Percentiles rank a stretch among this genome's conserved stretches.
phyloP scores from a whole-genome alignment of 331 rosid genomes.

The Quercus lobata region DNA sequence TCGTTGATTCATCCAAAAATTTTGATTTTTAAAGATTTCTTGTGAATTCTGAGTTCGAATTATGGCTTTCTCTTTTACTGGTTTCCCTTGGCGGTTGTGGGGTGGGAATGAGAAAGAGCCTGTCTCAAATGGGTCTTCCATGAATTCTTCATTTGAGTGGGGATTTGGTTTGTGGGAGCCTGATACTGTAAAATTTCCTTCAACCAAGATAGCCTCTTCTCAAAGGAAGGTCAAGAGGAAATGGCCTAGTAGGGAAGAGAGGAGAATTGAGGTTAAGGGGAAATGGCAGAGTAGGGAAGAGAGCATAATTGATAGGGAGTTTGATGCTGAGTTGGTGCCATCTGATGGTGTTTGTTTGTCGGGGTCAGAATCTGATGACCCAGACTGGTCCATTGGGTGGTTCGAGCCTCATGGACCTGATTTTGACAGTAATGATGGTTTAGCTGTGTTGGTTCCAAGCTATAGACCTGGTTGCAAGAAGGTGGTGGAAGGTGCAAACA shows the following conservation, averaged over 20 bases:
- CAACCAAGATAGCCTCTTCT: conserved; percentile 46
- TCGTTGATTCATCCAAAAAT: conserved; percentile 15
- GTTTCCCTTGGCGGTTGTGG: conserved; percentile 71
- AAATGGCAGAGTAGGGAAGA: conserved; percentile 78
- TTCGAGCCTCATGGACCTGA: conserved; percentile 82
- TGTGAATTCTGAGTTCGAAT: background rate
- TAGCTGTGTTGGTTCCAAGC: conserved; percentile 89
- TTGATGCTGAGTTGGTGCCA: conserved; percentile 79
- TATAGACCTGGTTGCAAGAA: conserved; percentile 75
- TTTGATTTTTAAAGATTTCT: conserved; percentile 15
- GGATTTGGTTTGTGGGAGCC: conserved; percentile 52
- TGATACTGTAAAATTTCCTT: conserved; percentile 56
- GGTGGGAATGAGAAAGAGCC: conserved; percentile 77
- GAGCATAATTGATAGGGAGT: conserved; percentile 67
- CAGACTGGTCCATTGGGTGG: conserved; percentile 98
- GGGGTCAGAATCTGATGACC: conserved; percentile 76
- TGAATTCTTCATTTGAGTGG: conserved; percentile 54
- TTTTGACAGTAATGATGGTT: conserved; percentile 63
- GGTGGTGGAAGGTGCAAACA: conserved; percentile 47
- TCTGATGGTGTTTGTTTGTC: conserved; percentile 77
- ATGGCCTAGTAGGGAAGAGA: conserved; percentile 75
- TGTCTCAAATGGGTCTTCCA: conserved; percentile 37
- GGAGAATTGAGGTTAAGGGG: conserved; percentile 51
- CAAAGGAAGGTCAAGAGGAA: conserved; percentile 52
- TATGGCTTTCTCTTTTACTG: conserved; percentile 79